Evolutionary conservation across 129 eudicot genomes (phyloP), one percentile per base, ranked within the genome.

Genomic region (Arctium lappa): DNA sequence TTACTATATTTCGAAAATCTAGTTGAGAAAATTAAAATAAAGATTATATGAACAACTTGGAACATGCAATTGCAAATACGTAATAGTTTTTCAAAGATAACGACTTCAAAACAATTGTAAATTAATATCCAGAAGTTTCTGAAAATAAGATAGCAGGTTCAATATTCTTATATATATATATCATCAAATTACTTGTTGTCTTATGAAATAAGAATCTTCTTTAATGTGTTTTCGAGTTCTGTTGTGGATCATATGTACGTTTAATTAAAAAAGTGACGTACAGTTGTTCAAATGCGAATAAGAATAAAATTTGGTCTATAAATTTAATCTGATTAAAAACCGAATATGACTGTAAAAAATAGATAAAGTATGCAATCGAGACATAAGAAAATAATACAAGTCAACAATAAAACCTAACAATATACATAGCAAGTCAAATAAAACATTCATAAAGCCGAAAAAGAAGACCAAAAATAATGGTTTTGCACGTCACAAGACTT

Each of bases 401-500:
- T 75, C 73, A 11, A 5, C 8, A 31, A 18, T 33, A 77, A 69
- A 77, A 71, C 69, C 44, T 53, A 72, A 83, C 32, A 31, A 8
- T 77, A 72, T 56, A 9, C n/a, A 1, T 46, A 12, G 16, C 63
- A 46, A 31, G 83, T 71, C 83, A 78, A 29, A 60, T 10, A 34
- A 32, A 78, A 30, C 63, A 31, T 77, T 37, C 82, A 78, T 3
- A 11, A 82, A 60, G 87, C 38, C 75, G 83, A 83, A 77, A 71
- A 78, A 34, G 30, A 72, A 60, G 87, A 78, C 83, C 79, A 78
- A 72, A 31, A 60, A 39, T 50, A 84, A 73, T 72, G 48, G 29
- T 71, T 56, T 84, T 40, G 70, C 87, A 78, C 83, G 87, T 84
- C 79, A 84, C 31, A n/a, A 39, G 62, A 78, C 75, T 72, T 62